Base-by-base conservation (phyloP, 106 monocot species). In the Dendrobium huoshanense region DNA sequence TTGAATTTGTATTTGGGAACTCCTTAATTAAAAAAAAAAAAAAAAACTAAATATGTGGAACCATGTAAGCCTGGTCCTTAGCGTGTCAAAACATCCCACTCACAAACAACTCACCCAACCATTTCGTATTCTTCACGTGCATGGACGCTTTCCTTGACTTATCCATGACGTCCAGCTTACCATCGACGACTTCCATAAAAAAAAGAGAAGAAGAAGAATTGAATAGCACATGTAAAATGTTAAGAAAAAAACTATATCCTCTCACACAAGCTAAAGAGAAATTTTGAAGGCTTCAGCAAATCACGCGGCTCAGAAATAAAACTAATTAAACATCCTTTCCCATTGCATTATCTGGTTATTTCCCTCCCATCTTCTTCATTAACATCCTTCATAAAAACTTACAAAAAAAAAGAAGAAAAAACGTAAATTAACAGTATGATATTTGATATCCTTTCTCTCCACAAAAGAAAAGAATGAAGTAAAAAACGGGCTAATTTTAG, bases 111-210 rank as follows among this genome's bases (percentile, higher is more conserved):
- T 45, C 45, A 51, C 51, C 10, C 64, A 65, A 72, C 33, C 72
- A 3, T 33, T 44, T 74, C 49, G 76, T 45, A 76, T 49, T 82
- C 33, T 77, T 82, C 82, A 82, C 77, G 82, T 77, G 82, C 67
- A 82, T 77, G 77, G 77, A 82, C 73, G 82, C 29, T 77, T 82
- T 77, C 51, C 40, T 68, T 68, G 67, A 77, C 77, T 41, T 65
- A 61, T 13, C 68, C 55, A 77, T 67, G 37, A 48, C 82, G 75
- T 64, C 43, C 43, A 59, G 25, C 25, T 22, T 13, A 22, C 70
- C 5, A 33, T 5, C 29, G 25, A 49, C 51, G 73, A 58, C 81
- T 55, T 55, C 10, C 15, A 13, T 51, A 51, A 13, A 51, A 31
- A 31, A 31, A 49, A 8, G 1, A 51, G 13, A 45, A 45, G 45